Conservation (phyloP, 2,329 filamentous ascomycete species). For the Setomelanomma holmii region DNA sequence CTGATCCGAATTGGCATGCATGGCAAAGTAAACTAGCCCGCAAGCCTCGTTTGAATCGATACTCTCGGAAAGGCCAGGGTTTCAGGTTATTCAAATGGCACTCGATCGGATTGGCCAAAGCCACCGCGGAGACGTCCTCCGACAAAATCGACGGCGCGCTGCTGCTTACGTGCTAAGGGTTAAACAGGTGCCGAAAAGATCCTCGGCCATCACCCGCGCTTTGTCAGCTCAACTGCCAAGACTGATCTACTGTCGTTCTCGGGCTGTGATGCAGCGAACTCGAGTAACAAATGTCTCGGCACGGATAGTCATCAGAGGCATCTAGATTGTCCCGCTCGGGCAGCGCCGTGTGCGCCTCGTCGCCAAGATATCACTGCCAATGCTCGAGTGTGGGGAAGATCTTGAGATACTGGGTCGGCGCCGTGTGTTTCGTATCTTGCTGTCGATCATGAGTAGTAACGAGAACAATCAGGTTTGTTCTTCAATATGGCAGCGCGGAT, state of each 20-base stretch:
- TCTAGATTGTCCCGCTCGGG: too few relatives aligned
- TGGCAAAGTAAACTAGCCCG: neutral
- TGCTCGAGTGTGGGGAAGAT: neutral
- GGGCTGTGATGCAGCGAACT: neutral
- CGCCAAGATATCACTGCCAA: neutral
- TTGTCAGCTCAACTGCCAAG: neutral
- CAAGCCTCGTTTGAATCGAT: neutral
- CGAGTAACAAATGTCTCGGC: too few relatives aligned
- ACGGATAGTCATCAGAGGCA: too few relatives aligned
- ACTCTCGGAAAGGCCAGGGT: neutral
- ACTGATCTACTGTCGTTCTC: neutral
- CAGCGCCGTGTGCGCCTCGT: too few relatives aligned
- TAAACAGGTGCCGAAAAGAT: neutral
- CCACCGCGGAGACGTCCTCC: neutral
- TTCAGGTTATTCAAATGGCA: neutral
- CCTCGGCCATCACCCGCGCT: neutral
- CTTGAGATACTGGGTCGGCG: neutral
- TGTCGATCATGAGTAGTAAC: neutral
- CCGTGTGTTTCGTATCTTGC: neutral
- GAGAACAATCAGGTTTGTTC: neutral
- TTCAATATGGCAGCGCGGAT: neutral
- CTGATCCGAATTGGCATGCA: neutral
- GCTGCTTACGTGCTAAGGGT: neutral
- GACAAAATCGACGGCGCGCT: neutral
- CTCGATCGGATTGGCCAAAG: neutral